Conservation (phyloP, 768 basidiomycete species). For the Boletellus ananiceps region DNA sequence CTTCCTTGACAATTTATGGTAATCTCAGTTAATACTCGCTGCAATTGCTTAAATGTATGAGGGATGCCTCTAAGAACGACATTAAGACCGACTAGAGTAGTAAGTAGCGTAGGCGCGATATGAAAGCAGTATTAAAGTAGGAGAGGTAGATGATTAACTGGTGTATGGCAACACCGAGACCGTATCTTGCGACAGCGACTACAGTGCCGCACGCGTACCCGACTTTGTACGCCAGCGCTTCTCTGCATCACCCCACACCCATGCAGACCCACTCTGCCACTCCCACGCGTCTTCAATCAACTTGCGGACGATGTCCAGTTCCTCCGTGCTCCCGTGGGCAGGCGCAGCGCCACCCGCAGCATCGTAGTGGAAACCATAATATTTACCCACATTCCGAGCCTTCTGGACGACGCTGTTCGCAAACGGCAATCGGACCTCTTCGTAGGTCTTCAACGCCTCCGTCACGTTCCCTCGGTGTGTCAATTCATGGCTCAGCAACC, state of each 20-base stretch:
- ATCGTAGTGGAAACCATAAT: slow-evolving; percentile 18
- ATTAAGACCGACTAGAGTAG: no score
- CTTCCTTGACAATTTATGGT: no score
- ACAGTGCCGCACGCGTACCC: not conserved
- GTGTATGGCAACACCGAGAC: no score
- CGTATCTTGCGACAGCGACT: no score
- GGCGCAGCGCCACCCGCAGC: not conserved
- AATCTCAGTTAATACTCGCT: no score
- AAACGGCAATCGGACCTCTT: slow-evolving; percentile 30
- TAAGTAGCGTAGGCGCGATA: no score
- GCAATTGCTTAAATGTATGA: no score
- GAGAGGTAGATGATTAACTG: no score
- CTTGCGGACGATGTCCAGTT: slow-evolving; percentile 6
- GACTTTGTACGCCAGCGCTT: slow-evolving; percentile 5
- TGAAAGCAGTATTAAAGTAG: no score
- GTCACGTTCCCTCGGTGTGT: slow-evolving; percentile 22
- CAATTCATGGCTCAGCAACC: slow-evolving; percentile 21
- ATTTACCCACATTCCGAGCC: slow-evolving; percentile 18
- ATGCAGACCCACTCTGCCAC: slow-evolving; percentile 11
- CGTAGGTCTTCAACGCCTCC: slow-evolving; percentile 29
- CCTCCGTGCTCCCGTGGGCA: slow-evolving; percentile 2
- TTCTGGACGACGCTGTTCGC: slow-evolving; percentile 19
- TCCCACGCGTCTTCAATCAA: slow-evolving; percentile 17
- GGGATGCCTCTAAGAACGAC: no score
- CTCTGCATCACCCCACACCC: slow-evolving; percentile 12